Conservation (phyloP, 306 rosid genomes). For the Mucuna pruriens region DNA sequence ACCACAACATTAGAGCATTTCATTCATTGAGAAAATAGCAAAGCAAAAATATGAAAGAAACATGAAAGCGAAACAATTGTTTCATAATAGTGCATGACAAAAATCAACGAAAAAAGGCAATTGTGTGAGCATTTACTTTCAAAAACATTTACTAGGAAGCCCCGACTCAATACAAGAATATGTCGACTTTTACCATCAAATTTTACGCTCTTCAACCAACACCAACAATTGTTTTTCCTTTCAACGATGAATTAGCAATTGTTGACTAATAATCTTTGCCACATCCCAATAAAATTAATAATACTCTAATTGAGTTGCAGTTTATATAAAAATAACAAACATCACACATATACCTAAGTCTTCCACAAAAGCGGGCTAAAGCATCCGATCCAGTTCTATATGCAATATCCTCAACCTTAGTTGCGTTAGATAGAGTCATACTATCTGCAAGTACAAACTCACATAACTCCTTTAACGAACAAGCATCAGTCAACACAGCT, state of each 20-base stretch:
- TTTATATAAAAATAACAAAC: background rate
- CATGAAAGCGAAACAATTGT: background rate
- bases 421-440: conserved; percentile 68
- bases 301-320: conserved; percentile 14
- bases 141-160: background rate
- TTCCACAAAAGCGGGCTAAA: conserved; percentile 86
- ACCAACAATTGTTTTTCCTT: background rate
- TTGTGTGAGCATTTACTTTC: background rate
- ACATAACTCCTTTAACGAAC: conserved; percentile 89
- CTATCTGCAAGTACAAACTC: conserved; percentile 84
- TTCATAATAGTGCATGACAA: background rate
- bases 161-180: background rate
- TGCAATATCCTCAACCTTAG: conserved; percentile 78
- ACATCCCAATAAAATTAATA: background rate
- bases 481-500: conserved; percentile 92
- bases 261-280: background rate
- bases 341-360: conserved; percentile 70
- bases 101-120: background rate
- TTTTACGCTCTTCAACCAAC: background rate
- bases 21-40: conserved; percentile 21
- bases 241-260: background rate
- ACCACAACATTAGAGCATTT: background rate
- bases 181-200: background rate
- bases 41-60: conserved; percentile 16
- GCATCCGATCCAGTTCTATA: conserved; percentile 90